Conservation (phyloP, 352 stramenopile species). For the Phytophthora lateralis region DNA sequence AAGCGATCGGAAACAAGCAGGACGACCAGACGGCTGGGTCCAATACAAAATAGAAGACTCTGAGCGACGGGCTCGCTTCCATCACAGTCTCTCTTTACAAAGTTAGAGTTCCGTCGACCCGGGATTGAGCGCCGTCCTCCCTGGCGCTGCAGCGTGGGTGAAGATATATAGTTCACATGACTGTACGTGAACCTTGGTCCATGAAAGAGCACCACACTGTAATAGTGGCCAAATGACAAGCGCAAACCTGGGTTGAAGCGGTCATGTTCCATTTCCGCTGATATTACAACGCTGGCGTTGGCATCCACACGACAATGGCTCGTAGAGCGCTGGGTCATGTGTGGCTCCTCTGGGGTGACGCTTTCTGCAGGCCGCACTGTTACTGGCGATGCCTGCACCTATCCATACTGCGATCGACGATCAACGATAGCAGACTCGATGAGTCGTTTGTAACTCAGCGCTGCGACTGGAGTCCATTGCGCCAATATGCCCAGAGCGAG, state of each 20-base stretch:
- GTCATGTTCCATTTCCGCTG: constrained; percentile 3
- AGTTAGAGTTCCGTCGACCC: no score
- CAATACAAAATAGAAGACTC: no score
- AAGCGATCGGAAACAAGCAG: no score
- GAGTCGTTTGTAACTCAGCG: constrained; percentile 10
- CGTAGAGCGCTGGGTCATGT: not conserved
- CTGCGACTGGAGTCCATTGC: not conserved
- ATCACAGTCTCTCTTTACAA: no score
- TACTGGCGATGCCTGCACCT: not conserved
- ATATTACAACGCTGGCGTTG: not conserved
- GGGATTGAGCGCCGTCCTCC: no score
- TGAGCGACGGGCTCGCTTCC: no score
- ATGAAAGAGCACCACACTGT: constrained; percentile 1
- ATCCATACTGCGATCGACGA: constrained; percentile 7
- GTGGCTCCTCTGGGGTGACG: no score
- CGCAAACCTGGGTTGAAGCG: constrained; percentile 2
- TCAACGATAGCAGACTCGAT: not conserved
- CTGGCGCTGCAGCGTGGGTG: not conserved
- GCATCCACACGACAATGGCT: not conserved
- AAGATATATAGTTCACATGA: not conserved
- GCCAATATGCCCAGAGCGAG: not conserved
- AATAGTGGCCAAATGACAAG: constrained; percentile 7
- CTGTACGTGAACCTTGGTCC: not conserved
- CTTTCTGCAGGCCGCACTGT: not conserved
- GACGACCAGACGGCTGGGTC: no score